Conservation (phyloP, 2,329 filamentous ascomycete genomes). For the Xylariomycetidae sp. region DNA sequence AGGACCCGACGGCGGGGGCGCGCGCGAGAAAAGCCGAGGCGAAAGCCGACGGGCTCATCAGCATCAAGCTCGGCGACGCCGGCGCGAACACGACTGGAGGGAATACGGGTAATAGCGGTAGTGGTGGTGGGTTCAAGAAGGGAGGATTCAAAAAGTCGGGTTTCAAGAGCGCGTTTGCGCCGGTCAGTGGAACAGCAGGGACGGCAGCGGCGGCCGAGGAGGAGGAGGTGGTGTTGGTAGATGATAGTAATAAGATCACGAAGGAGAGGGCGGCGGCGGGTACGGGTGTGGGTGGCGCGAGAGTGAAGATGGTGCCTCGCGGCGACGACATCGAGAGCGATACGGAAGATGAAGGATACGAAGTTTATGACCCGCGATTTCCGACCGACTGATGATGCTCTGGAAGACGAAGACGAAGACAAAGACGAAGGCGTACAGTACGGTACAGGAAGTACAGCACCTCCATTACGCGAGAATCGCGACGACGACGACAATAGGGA, state of each 20-base stretch:
- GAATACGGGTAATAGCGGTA: slow-evolving; percentile 21
- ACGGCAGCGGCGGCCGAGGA: slow-evolving; percentile 33
- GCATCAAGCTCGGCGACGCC: slow-evolving; percentile 54
- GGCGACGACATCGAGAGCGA: slow-evolving; percentile 48
- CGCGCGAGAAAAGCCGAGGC: slow-evolving; percentile 67
- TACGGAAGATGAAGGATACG: slow-evolving; percentile 67
- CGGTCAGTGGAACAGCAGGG: slow-evolving; percentile 36
- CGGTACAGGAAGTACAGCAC: too few species aligned
- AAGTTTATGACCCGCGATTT: slow-evolving; percentile 58
- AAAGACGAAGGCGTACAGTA: too few species aligned
- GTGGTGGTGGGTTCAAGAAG: slow-evolving; percentile 56
- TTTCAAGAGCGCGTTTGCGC: slow-evolving; percentile 72
- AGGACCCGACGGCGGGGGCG: slow-evolving; percentile 61
- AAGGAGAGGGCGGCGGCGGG: slow-evolving; percentile 26
- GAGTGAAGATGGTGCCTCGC: slow-evolving; percentile 13
- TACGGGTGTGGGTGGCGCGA: slow-evolving; percentile 16
- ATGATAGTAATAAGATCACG: slow-evolving; percentile 35
- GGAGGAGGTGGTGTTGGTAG: too few species aligned
- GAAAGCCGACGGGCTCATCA: slow-evolving; percentile 64
- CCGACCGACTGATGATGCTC: slow-evolving; percentile 56
- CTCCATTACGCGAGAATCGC: too few species aligned
- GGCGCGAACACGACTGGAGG: slow-evolving; percentile 13
- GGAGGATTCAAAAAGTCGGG: slow-evolving; percentile 77
- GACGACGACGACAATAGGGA: too few species aligned
- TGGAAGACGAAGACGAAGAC: too few species aligned